Conservation (phyloP, 139 green algal genomes). For the Chlorokybus atmophyticus region DNA sequence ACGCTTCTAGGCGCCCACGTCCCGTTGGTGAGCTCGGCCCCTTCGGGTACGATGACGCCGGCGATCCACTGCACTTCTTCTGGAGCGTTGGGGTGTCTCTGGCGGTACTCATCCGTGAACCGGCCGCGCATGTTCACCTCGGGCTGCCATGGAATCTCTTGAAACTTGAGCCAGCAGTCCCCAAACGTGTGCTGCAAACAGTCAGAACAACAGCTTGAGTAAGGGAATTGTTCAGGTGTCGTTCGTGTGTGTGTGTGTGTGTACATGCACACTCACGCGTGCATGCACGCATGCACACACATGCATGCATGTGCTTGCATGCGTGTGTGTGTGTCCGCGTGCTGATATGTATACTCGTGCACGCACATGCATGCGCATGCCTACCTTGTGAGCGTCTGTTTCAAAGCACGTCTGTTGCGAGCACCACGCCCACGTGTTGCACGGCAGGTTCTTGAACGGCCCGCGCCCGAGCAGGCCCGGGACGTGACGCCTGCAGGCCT, state of each 20-base stretch:
- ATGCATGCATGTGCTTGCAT: no score
- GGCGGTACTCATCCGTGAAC: conserved; percentile 8
- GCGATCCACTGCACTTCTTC: conserved; percentile 41
- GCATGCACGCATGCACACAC: no score
- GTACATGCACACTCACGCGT: no score
- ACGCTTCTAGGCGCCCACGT: conserved; percentile 33
- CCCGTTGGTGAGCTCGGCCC: conserved; percentile 42
- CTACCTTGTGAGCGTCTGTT: conserved; percentile 67
- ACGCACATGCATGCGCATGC: no score
- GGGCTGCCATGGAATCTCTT: conserved; percentile 44
- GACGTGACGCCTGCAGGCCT: no score
- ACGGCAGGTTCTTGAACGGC: conserved; percentile 49
- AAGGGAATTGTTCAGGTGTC: no score
- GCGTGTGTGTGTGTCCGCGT: no score
- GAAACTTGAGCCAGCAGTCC: conserved; percentile 86
- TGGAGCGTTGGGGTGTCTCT: conserved; percentile 12
- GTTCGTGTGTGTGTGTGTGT: no score
- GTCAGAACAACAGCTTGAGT: no score
- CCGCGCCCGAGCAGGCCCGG: conserved; percentile 30
- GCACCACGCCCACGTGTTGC: conserved; percentile 73
- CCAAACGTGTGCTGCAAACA: conserved; percentile 53
- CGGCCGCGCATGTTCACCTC: conserved; percentile 52
- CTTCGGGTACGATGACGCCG: conserved; percentile 46
- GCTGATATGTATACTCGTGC: no score
- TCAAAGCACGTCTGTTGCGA: conserved; percentile 54